Evolutionary conservation across 495 filamentous ascomycete species (phyloP), one percentile per base, ranked within the genome.

Genomic region (Clohesyomyces aquaticus): DNA sequence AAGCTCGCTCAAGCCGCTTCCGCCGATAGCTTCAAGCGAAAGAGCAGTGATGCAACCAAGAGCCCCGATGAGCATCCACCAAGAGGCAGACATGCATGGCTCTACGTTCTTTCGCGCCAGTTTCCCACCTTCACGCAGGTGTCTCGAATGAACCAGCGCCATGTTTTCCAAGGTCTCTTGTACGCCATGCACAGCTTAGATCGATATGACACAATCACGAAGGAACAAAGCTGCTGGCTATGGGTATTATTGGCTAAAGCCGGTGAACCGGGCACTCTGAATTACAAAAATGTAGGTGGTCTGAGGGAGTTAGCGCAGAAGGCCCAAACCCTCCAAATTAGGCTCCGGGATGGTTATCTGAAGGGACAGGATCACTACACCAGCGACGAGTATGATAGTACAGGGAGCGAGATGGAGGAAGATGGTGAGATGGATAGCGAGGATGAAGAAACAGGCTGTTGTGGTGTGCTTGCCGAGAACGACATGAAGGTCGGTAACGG

Each of bases 101-200:
- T 78, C 57, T 69, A 84, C 66, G 78, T 82, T 25, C 45, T 86
- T 57, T 59, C 82, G 65, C 51, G 77, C 74, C 74, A 83, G 4
- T 82, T 87, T 50, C 91, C 91, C 8, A 74, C 81, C 16, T 87
- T 88, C 11, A 83, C 79, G 0, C 89, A 91, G 68, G 68, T 93
- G 18, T 87, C 85, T 0, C 80, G 81, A 19, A 87, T 93, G 85
- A 81, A 88, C 67, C 82, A 82, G 58, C 77, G 77, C 2, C 80
- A 77, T 59, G 82, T 88, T 2, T 69, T 91, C 18, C 77, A 79
- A 19, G 75, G 91, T 26, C 61, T 89, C 12, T 71, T 78, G 19
- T 42, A 72, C 45, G 59, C 68, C 32, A 53, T 69, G 16, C 59
- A 77, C 47, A 77, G 81, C 51, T 68, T 88, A 16, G 74, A 78